Percentiles rank a stretch among this genome's conserved stretches.
phyloP scores from a whole-genome alignment of 345 rosid genomes.

The Erysimum cheiranthoides region DNA sequence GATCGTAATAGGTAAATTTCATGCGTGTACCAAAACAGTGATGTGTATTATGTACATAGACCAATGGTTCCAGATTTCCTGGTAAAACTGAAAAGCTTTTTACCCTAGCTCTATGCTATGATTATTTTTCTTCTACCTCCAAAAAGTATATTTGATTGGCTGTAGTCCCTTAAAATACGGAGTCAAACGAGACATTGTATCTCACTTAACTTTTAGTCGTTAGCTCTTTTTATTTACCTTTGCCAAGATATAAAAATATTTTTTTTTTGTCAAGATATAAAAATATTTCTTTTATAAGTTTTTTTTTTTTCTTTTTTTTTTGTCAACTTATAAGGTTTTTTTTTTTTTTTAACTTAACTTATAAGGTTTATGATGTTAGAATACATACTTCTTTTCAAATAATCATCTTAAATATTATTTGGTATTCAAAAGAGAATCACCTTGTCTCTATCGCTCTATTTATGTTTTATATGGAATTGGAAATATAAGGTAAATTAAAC shows the following conservation, averaged over 20 bases:
- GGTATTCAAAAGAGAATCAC: neutral
- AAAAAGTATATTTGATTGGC: slow-evolving; percentile 2
- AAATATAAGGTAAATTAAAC: too few relatives aligned
- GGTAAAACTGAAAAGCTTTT: slow-evolving; percentile 30
- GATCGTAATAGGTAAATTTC: slow-evolving; percentile 15
- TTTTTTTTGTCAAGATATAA: too few relatives aligned
- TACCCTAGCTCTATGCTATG: slow-evolving; percentile 32
- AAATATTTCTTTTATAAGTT: too few relatives aligned
- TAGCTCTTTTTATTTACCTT: slow-evolving; percentile 21
- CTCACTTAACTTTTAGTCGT: slow-evolving; percentile 14
- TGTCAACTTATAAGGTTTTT: too few relatives aligned
- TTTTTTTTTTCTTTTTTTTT: too few relatives aligned
- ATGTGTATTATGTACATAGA: slow-evolving; percentile 16
- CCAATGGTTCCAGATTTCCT: slow-evolving; percentile 45
- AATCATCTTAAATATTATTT: neutral
- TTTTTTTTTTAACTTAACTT: too few relatives aligned
- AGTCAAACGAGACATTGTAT: slow-evolving; percentile 34
- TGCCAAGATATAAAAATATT: neutral
- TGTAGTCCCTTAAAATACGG: slow-evolving; percentile 36
- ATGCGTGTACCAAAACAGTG: slow-evolving; percentile 28
- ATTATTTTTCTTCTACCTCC: neutral
- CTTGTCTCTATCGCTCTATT: too few relatives aligned
- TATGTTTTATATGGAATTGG: too few relatives aligned
- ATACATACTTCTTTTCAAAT: neutral
- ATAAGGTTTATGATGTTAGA: neutral